Evolutionary conservation across 2,329 filamentous ascomycete species (phyloP), one percentile per base, ranked within the genome.

Genomic region (Colletotrichum eremochloae): DNA sequence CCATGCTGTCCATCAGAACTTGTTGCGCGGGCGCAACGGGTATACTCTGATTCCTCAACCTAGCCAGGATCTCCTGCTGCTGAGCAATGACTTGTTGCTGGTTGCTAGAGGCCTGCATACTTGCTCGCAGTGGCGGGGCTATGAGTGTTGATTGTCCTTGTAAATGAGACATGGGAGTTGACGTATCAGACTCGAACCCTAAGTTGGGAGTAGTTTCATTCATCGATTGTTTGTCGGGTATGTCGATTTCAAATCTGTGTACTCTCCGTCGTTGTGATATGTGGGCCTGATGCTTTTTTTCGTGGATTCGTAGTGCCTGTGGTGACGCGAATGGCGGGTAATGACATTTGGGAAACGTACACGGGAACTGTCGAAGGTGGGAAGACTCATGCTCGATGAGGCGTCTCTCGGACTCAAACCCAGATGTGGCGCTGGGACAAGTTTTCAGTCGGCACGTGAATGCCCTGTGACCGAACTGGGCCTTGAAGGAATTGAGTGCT

Each of bases 1-100:
- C 86, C 83, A 87, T 84, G 12, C 75, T 80, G 71, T 88, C 86
- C 83, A 88, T 87, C 70, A 84, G 77, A 1, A 75, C 71, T 60
- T 82, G 80, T 8, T 82, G 78, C 36, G 84, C 84, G 5, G 77
- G 76, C 58, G 67, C 61, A 44, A 64, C 50, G 31, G 73, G 71
- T 9, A 61, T 67, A 36, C 48, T 55, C 29, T 75, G 76, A 44
- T 78, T 78, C 48, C 78, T 78, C 20, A 77, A 57, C 2, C 76
- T 66, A 14, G 61, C 56, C 52, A 77, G 52, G 63, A 75, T 73
- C 62, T 79, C 78, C 64, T 81, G 77, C 24, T 79, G 77, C 56
- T 81, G 80, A 1, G 55, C 68, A 14, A 73, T 64, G 40, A 74
- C 50, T 70, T 74, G 66, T 52, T 77, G 76, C 56, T 74, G 76